Evolutionary conservation across 768 basidiomycete species (phyloP), one percentile per base, ranked within the genome.

Genomic region (Kwoniella heveanensis): DNA sequence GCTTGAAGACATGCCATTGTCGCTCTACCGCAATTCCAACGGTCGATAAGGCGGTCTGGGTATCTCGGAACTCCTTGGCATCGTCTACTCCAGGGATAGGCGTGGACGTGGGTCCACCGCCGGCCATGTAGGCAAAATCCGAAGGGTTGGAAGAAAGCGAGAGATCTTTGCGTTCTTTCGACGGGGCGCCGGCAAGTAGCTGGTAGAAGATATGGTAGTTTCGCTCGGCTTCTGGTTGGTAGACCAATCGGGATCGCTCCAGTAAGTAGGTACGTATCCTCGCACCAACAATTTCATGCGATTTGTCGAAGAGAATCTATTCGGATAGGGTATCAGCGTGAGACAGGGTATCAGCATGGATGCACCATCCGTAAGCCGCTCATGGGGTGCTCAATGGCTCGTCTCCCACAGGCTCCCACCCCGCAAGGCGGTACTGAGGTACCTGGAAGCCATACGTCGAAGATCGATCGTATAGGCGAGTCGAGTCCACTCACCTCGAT

Each of bases 191-290:
- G 0, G 94, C 90, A 70, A 95, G 92, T n/a, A 99, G 83, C 79
- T 99, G 96, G 82, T 99, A 98, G 84, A 99, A 99, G 72, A 99
- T 97, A 80, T 99, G 96, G 81, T 98, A 99, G 81, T 99, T 99
- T 64, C 96, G 88, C 80, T 99, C 96, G 48, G 90, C 93, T 62
- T 90, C 84, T 19, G 96, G 95, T 80, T 99, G 96, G 81, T 95
- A 97, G 62, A 97, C 94, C 66, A 99, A 89, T 65, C 96, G 88
- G 44, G 96, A 97, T 46, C 96, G 91, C 78, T 99, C 96, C 66
- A 99, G 84, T 29, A 99, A 86, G 82, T 99, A 99, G 56, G 96
- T 99, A 72, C 96, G 88, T 71, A 99, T 97, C n/a, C 95, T 88
- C 4, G 96, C 96, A 54, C 96, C 96, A 66, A 98, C 93, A 69